Evolutionary conservation across 2,329 filamentous ascomycete species (phyloP), one percentile per base, ranked within the genome.

Genomic region (Aspergillus jensenii): DNA sequence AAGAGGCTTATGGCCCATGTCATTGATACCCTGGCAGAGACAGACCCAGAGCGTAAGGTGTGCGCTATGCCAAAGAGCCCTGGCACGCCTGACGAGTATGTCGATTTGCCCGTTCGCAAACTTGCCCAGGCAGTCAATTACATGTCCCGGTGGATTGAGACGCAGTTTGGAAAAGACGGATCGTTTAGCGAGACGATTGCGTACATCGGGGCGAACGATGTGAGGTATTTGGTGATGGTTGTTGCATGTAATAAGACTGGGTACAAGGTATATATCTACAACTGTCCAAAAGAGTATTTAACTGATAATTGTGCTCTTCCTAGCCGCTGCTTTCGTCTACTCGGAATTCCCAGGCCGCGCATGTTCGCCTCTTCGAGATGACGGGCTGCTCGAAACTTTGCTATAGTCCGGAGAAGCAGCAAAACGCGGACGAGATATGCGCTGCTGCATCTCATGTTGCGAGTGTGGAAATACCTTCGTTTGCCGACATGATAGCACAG

Each of bases 241-340:
- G 46, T 70, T 2, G 67, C 66, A 4, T 67, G 61, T 12, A 64
- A 66, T 17, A 70, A 71, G 44, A 64, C 62, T 17, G 66, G 68
- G 6, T 60, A 69, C 39, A 55, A 43, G 19, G 46, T 52, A 44
- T 44, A 19, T 15, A 11, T 11, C 27, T 31, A 25, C 12, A 19
- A 1, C 11, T 2, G 3, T 14, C 3, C 0, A 9, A 7, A 0
- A 25, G n/a, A 19, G 7, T 9, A 19, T 4, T 3, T 11, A 4
- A 14, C n/a, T 19, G 41, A 44, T 4, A 12, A 6, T 15, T 6
- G 15, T 23, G 6, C 19, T 21, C 19, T 44, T 12, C 11, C 6
- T 25, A 54, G 56, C 21, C 45, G 4, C 25, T 54, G 8, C 35
- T 54, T 3, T 15, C 52, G 7, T 58, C 56, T 2, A 54, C 56